Percentiles rank a stretch among this genome's conserved stretches.
Evolutionary conservation across 805 yeast genomes (phyloP).

Genomic region (Huiozyma naganishii): DNA sequence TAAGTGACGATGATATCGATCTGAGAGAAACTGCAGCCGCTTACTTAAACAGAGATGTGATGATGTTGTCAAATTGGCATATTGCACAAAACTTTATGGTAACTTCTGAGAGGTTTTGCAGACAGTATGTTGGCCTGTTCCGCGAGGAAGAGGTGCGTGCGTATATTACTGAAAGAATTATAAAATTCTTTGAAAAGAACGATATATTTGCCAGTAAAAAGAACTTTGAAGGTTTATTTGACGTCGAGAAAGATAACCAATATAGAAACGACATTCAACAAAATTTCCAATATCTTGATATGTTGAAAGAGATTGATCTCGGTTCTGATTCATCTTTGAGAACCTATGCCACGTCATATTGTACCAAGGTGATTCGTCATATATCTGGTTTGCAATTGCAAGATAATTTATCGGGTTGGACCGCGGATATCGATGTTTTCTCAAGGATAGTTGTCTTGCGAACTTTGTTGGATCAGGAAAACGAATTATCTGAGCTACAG

Average conservation of each 20-base stretch:
- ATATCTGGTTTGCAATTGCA: constrained; percentile 1
- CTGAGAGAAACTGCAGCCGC: constrained; percentile 40
- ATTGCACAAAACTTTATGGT: not conserved
- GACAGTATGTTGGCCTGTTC: not conserved
- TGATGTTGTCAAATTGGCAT: not conserved
- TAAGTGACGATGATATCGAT: constrained; percentile 60
- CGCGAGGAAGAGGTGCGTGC: not conserved
- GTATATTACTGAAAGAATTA: not conserved
- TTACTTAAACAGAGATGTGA: constrained; percentile 28
- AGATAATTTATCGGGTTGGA: constrained; percentile 21
- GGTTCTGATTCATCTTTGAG: not conserved
- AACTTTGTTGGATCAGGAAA: not conserved
- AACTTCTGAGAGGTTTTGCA: not conserved
- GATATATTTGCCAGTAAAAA: constrained; percentile 10
- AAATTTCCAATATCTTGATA: constrained; percentile 11
- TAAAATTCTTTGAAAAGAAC: constrained; percentile 6
- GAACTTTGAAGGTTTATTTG: constrained; percentile 39
- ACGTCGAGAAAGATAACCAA: constrained; percentile 56
- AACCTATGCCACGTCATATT: not conserved
- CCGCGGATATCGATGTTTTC: constrained; percentile 16
- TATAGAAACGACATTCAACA: constrained; percentile 42
- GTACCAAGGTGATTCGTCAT: not conserved
- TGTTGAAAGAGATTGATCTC: constrained; percentile 7
- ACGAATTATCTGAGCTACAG: not conserved
- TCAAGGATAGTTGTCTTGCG: constrained; percentile 12